Evolutionary conservation across 148 eudicot species (phyloP), one percentile per base, ranked within the genome.

Genomic region (Hydrangea macrophylla): DNA sequence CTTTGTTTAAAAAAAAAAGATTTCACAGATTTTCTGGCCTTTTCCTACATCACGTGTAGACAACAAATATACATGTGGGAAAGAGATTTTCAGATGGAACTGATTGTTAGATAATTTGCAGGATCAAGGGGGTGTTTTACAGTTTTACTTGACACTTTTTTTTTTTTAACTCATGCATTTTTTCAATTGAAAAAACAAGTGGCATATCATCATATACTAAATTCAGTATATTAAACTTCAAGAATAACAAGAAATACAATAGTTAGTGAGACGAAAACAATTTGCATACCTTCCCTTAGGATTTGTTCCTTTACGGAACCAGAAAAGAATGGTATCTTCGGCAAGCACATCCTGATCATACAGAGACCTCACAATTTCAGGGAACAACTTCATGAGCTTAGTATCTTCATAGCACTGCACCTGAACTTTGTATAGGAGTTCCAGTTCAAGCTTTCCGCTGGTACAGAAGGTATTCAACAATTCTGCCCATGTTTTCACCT

Each of bases 261-360:
- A 32, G 32, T 23, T 13, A 1, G 6, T 7, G 22, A 5, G 27
- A 8, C 17, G 27, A 65, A 9, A 44, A 25, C 18, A 65, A 39
- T 2, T 32, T 22, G 58, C 71, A 70, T 83, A 90, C 97, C 97
- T 87, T 79, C 99, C 99, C 90, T 89, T 95, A 9, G 85, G 93
- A 71, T 87, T 89, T 5, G 94, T 70, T 79, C 97, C 99, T 71
- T 91, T 95, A 58, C 87, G 88, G 67, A 95, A 95, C 97, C 97
- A 95, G 79, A 87, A 90, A 45, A 89, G 87, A 74, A 95, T 83
- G 55, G 99, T 95, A 67, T 95, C 97, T 75, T 95, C 99, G 0
- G 99, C 97, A 62, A 95, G 94, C 69, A 95, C 99, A 68, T 95
- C 97, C 72, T 78, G 91, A 72, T 95, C 99, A 65, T 95, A 95